phyloP scores from a whole-genome alignment of 768 basidiomycete species.

The Russula earlei region DNA sequence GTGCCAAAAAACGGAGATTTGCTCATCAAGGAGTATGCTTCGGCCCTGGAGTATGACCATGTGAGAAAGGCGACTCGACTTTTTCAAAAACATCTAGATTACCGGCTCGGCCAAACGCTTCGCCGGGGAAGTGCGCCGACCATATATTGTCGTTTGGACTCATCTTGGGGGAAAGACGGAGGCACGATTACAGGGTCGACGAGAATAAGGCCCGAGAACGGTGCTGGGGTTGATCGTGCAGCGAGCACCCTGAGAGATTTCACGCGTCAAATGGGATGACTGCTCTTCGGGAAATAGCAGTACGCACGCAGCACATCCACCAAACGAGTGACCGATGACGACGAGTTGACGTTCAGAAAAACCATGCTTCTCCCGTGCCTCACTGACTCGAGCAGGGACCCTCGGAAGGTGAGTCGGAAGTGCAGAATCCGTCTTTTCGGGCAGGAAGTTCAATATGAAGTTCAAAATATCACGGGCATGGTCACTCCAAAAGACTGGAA shows the following conservation, averaged over 20 bases:
- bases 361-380: slow-evolving; percentile 37
- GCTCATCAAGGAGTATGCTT: slow-evolving; percentile 42
- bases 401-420: slow-evolving; percentile 49
- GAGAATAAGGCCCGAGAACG: slow-evolving; percentile 66
- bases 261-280: neutral
- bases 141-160: slow-evolving; percentile 15
- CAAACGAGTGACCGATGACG: slow-evolving; percentile 76
- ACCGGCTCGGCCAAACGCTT: slow-evolving; percentile 56
- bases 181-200: slow-evolving; percentile 65
- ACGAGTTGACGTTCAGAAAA: slow-evolving; percentile 48
- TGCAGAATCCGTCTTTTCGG: slow-evolving; percentile 28
- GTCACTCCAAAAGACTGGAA: slow-evolving; percentile 67
- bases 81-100: slow-evolving; percentile 10
- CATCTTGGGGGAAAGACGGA: neutral
- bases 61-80: neutral
- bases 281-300: neutral
- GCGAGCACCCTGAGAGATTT: slow-evolving; percentile 46
- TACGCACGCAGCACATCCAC: slow-evolving; percentile 67
- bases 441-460: slow-evolving; percentile 62
- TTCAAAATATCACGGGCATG: slow-evolving; percentile 69
- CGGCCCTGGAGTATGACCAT: slow-evolving; percentile 35
- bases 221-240: slow-evolving; percentile 47
- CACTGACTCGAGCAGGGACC: slow-evolving; percentile 35
- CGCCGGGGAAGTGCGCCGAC: slow-evolving; percentile 48
- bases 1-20: slow-evolving; percentile 55